Conservation (phyloP, 73 alveolate species). For the Paramecium pentaurelia region DNA sequence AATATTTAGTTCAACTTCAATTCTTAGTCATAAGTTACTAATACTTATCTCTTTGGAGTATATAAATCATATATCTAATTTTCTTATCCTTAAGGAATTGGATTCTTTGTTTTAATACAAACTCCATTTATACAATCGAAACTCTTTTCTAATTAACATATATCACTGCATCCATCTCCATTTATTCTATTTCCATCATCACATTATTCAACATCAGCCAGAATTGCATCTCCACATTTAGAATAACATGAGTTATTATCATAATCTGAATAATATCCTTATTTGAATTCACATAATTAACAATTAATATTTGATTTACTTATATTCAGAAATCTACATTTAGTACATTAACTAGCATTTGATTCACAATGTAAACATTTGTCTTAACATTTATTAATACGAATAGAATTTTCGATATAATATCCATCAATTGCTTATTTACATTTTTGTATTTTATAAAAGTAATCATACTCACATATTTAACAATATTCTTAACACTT, state of each 20-base stretch:
- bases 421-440: not conserved
- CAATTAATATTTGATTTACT: not conserved
- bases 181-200: not conserved
- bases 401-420: not conserved
- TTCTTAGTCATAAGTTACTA: not conserved
- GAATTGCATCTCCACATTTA: slow-evolving; percentile 15
- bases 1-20: not conserved
- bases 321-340: not conserved
- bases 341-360: not conserved
- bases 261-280: not conserved
- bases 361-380: not conserved
- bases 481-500: not conserved
- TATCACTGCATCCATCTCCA: not conserved
- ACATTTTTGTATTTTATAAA: not conserved
- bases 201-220: not conserved
- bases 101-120: not conserved
- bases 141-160: not conserved
- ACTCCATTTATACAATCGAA: not conserved
- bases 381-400: not conserved
- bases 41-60: not conserved
- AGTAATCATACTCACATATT: not conserved
- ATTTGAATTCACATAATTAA: not conserved
- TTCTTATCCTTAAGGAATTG: not conserved
- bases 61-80: not conserved
- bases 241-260: not conserved